Conservation (phyloP, 2,329 filamentous ascomycete species). For the Orbilia oligospora region DNA sequence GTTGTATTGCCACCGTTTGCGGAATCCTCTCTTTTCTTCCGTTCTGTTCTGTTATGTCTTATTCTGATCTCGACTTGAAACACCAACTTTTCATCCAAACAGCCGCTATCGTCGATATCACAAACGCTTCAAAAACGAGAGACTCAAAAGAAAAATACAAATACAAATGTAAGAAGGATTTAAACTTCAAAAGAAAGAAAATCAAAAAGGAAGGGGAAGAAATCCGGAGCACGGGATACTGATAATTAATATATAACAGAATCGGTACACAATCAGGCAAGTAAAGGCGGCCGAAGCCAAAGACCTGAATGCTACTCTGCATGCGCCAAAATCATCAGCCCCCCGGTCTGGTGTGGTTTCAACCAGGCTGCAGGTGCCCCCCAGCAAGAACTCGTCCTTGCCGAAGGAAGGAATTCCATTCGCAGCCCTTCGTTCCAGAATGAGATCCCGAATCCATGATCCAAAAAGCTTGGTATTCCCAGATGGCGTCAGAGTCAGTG, state of each 20-base stretch:
- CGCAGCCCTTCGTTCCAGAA: conserved; percentile 10
- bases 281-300: conserved; percentile 32
- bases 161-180: neutral
- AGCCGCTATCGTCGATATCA: neutral
- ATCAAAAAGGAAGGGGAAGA: neutral
- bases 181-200: neutral
- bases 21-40: neutral
- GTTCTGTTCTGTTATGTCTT: neutral
- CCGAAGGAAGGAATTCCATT: conserved; percentile 26
- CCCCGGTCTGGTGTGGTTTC: conserved; percentile 26
- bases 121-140: neutral
- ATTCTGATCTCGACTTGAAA: conserved; percentile 6
- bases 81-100: neutral
- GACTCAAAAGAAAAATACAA: neutral
- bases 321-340: conserved; percentile 14
- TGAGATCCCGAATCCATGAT: conserved; percentile 5
- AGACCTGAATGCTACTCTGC: conserved; percentile 17
- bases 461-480: conserved; percentile 38
- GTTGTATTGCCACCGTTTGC: conserved; percentile 17
- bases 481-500: conserved; percentile 3
- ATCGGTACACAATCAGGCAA: conserved; percentile 31
- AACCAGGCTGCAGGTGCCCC: neutral
- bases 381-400: conserved; percentile 14
- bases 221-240: neutral
- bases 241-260: conserved; percentile 10